A percentile compares a stretch with the other conserved stretches of the same genome.
These are phyloP conservation scores for Piloderma croceum DNA, from an alignment of 768 basidiomycete genomes.

Conservation along the genomic window DNA sequence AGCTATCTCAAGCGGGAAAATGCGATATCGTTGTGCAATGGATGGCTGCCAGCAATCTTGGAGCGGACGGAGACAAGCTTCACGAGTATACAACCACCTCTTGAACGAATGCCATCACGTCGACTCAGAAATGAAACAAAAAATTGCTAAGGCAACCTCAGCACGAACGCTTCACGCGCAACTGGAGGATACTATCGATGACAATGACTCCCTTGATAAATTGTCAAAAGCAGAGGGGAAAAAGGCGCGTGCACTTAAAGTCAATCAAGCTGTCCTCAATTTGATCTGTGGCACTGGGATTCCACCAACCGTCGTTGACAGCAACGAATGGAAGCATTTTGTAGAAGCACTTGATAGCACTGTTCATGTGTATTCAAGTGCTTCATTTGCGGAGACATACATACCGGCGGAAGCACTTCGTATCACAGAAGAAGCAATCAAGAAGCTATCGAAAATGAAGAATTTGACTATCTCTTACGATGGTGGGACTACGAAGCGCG, in stretches of 20 bases:
- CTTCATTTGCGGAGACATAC: slow-evolving; percentile 8
- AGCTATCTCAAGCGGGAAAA: not conserved
- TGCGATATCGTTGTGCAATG: slow-evolving; percentile 4
- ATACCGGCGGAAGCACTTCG: slow-evolving; percentile 15
- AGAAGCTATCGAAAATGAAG: slow-evolving; percentile 1
- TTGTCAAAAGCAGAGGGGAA: not conserved
- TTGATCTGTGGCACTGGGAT: slow-evolving; percentile 10
- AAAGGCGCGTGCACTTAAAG: not conserved
- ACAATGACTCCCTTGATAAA: not conserved
- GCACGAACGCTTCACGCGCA: not conserved
- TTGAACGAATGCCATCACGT: not conserved
- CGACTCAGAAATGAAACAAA: too few relatives aligned
- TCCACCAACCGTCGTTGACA: slow-evolving; percentile 5
- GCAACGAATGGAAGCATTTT: slow-evolving; percentile 3
- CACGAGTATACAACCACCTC: not conserved
- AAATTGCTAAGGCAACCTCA: too few relatives aligned
- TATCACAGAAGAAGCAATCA: slow-evolving; percentile 2
- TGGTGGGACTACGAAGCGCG: slow-evolving; percentile 11
- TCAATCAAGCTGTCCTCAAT: slow-evolving; percentile 4
- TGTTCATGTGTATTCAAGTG: slow-evolving; percentile 2
- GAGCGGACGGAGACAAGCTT: not conserved
- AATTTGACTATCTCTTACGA: slow-evolving; percentile 18
- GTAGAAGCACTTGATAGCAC: slow-evolving; percentile 1
- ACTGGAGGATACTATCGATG: not conserved
- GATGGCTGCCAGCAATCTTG: slow-evolving; percentile 7